Evolutionary conservation across 2,329 filamentous ascomycete genomes (phyloP).

Genomic region (Verticillium tricorpus): DNA sequence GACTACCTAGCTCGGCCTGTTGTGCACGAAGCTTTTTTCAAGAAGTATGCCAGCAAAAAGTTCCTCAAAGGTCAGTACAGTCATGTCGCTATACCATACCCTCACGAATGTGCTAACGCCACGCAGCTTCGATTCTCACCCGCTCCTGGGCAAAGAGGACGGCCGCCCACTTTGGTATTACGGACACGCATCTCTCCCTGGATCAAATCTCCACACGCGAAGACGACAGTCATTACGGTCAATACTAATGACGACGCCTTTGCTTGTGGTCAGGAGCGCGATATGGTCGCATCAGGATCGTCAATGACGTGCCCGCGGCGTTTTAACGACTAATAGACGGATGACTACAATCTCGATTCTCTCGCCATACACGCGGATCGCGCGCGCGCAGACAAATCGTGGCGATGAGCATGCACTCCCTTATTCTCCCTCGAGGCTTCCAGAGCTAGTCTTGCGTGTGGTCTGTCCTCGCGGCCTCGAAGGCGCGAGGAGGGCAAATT

Average conservation of each 20-base stretch:
- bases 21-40: constrained; percentile 95
- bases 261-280: constrained; percentile 2
- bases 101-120: constrained; percentile 12
- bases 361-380: neutral
- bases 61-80: constrained; percentile 85
- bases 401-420: neutral
- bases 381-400: neutral
- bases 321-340: constrained; percentile 2
- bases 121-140: constrained; percentile 78
- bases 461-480: constrained; percentile 5
- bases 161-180: constrained; percentile 50
- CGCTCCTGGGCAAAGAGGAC: constrained; percentile 92
- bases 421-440: constrained; percentile 7
- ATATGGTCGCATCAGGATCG: constrained; percentile 8
- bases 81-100: neutral
- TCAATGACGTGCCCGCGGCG: neutral
- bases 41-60: constrained; percentile 99
- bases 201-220: constrained; percentile 36
- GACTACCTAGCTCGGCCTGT: constrained; percentile 92
- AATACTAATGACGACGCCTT: constrained; percentile 14
- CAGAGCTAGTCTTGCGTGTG: constrained; percentile 6
- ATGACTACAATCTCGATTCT: neutral
- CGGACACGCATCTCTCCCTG: constrained; percentile 42
- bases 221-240: constrained; percentile 22
- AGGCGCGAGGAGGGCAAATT: neutral